Evolutionary conservation across 257 asterid species (phyloP).

Genomic region (Anisodus tanguticus): DNA sequence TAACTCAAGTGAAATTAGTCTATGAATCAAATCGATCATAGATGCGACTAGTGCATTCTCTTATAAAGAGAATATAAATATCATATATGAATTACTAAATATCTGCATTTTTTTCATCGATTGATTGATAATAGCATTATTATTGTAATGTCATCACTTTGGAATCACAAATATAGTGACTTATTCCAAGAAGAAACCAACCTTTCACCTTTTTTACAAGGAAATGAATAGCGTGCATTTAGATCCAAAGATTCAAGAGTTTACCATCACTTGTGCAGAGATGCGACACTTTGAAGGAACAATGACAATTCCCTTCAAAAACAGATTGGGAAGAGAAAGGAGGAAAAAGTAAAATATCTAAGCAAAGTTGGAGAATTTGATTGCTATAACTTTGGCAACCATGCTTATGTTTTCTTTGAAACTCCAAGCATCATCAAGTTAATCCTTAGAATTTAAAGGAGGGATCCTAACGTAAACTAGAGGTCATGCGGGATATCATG

Average conservation of each 20-base stretch:
- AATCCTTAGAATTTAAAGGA: not conserved
- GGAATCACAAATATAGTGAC: not conserved
- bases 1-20: not conserved
- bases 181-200: not conserved
- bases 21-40: not conserved
- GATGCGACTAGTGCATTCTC: not conserved
- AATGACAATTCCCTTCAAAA: not conserved
- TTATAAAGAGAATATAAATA: not conserved
- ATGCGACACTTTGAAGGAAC: not conserved
- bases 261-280: not conserved
- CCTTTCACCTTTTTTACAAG: not conserved
- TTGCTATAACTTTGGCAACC: not conserved
- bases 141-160: not conserved
- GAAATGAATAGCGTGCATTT: not conserved
- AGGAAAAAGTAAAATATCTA: not conserved
- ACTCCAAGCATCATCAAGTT: conserved; percentile 4
- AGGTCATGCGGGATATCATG: not conserved
- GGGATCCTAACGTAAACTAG: not conserved
- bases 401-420: not conserved
- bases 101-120: not conserved
- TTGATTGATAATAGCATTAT: not conserved
- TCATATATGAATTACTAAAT: not conserved
- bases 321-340: not conserved
- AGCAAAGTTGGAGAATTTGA: not conserved
- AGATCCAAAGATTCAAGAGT: not conserved